phyloP scores from a whole-genome alignment of 192 early-diverging fungal genomes.

The Thamnidium elegans region DNA sequence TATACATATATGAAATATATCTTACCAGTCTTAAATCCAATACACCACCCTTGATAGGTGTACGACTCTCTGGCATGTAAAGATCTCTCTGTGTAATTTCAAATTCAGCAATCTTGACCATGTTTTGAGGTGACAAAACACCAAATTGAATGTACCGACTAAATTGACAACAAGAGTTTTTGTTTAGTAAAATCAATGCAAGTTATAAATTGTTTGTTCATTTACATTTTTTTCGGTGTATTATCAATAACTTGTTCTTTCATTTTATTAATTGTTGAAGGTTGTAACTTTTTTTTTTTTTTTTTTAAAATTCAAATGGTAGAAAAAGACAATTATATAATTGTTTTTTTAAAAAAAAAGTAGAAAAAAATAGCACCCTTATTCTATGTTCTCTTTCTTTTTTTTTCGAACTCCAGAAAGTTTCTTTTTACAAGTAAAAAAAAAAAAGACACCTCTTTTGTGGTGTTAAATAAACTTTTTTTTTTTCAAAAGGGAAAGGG shows the following conservation, averaged over 20 bases:
- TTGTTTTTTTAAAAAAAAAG: neutral
- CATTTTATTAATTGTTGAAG: conserved; percentile 43
- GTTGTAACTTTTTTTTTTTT: neutral
- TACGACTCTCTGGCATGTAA: conserved; percentile 66
- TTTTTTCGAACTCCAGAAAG: neutral
- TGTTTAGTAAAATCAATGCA: neutral
- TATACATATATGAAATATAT: neutral
- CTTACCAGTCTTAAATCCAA: conserved; percentile 85
- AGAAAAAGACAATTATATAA: neutral
- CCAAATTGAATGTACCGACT: conserved; percentile 95
- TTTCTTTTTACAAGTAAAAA: neutral
- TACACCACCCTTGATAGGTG: conserved; percentile 81
- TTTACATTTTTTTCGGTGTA: conserved; percentile 75
- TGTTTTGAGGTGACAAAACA: conserved; percentile 84
- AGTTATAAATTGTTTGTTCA: neutral
- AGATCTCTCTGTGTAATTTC: conserved; percentile 91
- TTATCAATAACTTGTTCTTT: conserved; percentile 75
- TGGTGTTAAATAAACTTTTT: neutral
- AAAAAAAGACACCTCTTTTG: neutral
- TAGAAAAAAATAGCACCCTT: neutral
- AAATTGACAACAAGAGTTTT: conserved; percentile 5
- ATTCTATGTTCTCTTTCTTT: neutral
- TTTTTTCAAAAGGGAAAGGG: neutral
- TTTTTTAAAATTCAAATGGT: no score
- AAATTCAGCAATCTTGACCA: conserved; percentile 85